A percentile compares a stretch with the other conserved stretches of the same genome.
Evolutionary conservation across 2,329 filamentous ascomycete species (phyloP).

Genomic region (Fusarium odoratissimum): DNA sequence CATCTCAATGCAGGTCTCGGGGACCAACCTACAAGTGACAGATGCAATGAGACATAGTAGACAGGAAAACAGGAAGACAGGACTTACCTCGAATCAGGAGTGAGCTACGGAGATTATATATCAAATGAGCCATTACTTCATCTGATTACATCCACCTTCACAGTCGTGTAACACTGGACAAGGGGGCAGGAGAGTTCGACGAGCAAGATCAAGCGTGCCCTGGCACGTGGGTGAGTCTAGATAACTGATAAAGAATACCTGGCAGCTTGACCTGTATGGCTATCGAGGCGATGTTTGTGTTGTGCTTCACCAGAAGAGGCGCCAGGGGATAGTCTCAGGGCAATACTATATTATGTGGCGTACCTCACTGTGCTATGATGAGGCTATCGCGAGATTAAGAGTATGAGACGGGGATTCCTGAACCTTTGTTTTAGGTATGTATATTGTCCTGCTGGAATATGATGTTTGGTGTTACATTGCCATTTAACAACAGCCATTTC

Average conservation of each 20-base stretch:
- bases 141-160: neutral
- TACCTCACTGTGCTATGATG: slow-evolving; percentile 10
- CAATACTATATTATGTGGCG: neutral
- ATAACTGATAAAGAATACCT: neutral
- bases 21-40: slow-evolving; percentile 22
- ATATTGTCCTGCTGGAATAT: neutral
- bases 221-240: slow-evolving; percentile 11
- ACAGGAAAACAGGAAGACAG: neutral
- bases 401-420: neutral
- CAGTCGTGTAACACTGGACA: slow-evolving; percentile 25
- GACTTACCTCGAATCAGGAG: neutral
- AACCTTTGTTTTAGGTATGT: neutral
- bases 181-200: neutral
- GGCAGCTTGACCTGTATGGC: neutral
- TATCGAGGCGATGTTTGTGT: neutral
- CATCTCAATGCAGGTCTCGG: slow-evolving; percentile 32
- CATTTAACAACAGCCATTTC: neutral
- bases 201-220: slow-evolving; percentile 14
- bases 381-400: slow-evolving; percentile 22
- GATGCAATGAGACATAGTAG: slow-evolving; percentile 9
- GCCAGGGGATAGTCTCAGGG: neutral
- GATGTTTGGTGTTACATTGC: neutral
- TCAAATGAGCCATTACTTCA: slow-evolving; percentile 11
- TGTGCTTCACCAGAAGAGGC: neutral
- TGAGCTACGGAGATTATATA: slow-evolving; percentile 15